A percentile compares a stretch with the other conserved stretches of the same genome.
Conservation (phyloP, 257 asterid genomes). For the Asclepias syriaca region DNA sequence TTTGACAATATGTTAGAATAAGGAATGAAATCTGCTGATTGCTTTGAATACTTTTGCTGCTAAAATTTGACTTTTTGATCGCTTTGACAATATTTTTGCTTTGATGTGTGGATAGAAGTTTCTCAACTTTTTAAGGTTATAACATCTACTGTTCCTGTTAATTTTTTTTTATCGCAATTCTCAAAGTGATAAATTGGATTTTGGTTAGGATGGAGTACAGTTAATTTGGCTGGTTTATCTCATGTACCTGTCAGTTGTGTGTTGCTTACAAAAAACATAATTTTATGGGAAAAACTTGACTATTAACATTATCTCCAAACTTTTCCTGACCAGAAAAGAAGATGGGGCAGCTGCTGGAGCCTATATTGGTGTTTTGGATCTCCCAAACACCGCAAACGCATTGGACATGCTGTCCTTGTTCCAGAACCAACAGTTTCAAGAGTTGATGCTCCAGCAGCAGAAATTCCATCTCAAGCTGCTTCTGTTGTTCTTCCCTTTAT, state of each 20-base stretch:
- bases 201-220: background rate
- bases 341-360: constrained; percentile 85
- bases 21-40: background rate
- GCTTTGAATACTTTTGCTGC: background rate
- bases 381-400: constrained; percentile 52
- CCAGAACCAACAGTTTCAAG: constrained; percentile 50
- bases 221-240: background rate
- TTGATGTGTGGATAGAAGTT: background rate
- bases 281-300: background rate
- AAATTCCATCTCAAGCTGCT: constrained; percentile 42
- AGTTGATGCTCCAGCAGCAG: constrained; percentile 35
- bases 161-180: background rate
- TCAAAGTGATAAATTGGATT: background rate
- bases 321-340: constrained; percentile 49
- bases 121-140: background rate
- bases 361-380: constrained; percentile 78
- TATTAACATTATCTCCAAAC: background rate
- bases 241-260: background rate
- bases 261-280: background rate
- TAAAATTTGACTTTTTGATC: background rate
- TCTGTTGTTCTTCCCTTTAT: constrained; percentile 61
- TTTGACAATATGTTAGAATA: background rate
- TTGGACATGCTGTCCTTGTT: constrained; percentile 66
- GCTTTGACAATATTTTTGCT: background rate
- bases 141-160: background rate